These are phyloP conservation scores for Liquidambar formosana DNA, from an alignment of 164 flowering plant species.

Conservation along the genomic window DNA sequence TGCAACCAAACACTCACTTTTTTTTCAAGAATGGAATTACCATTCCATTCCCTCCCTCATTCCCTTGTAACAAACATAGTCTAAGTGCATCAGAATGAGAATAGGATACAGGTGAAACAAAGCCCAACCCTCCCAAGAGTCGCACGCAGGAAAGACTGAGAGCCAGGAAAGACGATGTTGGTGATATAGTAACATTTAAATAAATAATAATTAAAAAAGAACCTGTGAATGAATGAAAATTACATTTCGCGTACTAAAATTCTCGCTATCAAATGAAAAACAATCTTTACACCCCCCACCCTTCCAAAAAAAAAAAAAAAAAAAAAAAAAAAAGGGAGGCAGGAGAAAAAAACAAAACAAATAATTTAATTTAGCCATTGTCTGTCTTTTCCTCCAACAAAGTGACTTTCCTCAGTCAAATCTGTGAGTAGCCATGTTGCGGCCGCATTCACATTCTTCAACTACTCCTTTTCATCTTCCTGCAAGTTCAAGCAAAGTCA, in stretches of 20 bases:
- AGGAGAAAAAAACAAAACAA: too few species aligned
- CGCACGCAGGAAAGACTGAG: too few species aligned
- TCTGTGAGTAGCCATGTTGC: background rate
- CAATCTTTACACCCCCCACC: conserved; percentile 7
- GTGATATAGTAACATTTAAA: too few species aligned
- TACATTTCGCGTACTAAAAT: background rate
- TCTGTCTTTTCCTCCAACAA: background rate
- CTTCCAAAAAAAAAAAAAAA: background rate
- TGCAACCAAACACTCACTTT: too few species aligned
- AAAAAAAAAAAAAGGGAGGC: background rate
- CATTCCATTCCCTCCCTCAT: too few species aligned
- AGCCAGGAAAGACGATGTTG: too few species aligned
- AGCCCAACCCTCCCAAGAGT: too few species aligned
- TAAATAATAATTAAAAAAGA: too few species aligned
- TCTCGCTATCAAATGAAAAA: background rate
- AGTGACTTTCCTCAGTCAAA: background rate
- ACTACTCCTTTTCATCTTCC: conserved; percentile 18
- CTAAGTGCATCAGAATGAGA: too few species aligned
- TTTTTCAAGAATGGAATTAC: too few species aligned
- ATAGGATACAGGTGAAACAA: too few species aligned
- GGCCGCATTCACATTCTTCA: background rate
- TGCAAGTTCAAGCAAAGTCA: background rate
- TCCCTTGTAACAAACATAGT: too few species aligned
- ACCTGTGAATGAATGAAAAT: background rate
- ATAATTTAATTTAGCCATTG: background rate